Percentiles rank a stretch among this genome's conserved stretches.
phyloP scores from a whole-genome alignment of 768 basidiomycete genomes.

The Tylopilus sp. region DNA sequence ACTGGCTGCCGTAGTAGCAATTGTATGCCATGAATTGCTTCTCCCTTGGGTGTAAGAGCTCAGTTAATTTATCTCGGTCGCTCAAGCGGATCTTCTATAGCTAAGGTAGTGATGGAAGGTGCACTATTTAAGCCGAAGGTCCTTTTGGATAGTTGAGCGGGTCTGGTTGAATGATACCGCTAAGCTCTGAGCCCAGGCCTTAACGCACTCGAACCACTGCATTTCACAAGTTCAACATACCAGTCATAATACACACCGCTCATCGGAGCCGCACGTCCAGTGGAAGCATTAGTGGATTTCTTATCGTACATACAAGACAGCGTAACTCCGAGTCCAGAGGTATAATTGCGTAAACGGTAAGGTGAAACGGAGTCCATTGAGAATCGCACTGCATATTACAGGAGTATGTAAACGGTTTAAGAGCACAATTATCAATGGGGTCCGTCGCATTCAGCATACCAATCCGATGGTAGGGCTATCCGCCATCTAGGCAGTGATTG shows the following conservation, averaged over 20 bases:
- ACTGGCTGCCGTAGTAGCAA: not conserved
- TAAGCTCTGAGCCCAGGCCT: not conserved
- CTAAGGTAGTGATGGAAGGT: too few relatives aligned
- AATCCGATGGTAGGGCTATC: not conserved
- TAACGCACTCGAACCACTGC: too few relatives aligned
- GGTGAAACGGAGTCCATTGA: not conserved
- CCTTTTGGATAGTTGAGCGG: not conserved
- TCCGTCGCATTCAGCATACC: not conserved
- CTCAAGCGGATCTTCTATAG: not conserved
- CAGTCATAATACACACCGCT: not conserved
- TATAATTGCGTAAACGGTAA: not conserved
- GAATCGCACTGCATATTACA: slow-evolving; percentile 2
- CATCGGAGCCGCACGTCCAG: not conserved
- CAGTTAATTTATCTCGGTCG: not conserved
- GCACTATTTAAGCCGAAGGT: too few relatives aligned
- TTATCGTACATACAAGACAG: not conserved
- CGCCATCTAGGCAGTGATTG: slow-evolving; percentile 9
- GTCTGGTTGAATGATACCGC: not conserved
- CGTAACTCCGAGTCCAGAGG: not conserved
- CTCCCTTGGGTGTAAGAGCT: not conserved
- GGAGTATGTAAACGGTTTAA: not conserved
- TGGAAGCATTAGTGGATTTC: not conserved
- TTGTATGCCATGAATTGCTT: not conserved
- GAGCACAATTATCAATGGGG: not conserved
- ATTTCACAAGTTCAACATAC: not conserved